phyloP scores from a whole-genome alignment of 805 yeast genomes.

The Lachancea kluyveri region DNA sequence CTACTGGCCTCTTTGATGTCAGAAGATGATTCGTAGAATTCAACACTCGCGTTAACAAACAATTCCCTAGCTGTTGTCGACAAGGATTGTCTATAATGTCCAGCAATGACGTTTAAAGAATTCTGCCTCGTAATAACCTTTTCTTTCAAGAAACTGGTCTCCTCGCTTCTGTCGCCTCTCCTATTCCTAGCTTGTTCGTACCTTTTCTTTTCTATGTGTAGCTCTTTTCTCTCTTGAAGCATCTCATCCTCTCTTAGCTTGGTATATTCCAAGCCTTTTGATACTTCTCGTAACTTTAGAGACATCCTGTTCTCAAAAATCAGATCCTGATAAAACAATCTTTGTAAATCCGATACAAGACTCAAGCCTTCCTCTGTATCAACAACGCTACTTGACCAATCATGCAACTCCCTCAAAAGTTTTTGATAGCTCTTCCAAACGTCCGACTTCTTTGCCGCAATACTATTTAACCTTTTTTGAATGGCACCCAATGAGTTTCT shows the following conservation, averaged over 20 bases:
- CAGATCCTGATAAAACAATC: slow-evolving; percentile 19
- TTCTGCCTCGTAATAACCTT: slow-evolving; percentile 16
- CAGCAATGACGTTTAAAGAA: slow-evolving; percentile 14
- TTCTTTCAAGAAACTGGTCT: slow-evolving; percentile 19
- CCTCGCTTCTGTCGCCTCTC: slow-evolving; percentile 21
- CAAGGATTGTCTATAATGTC: slow-evolving; percentile 20
- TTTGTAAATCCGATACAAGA: slow-evolving; percentile 18
- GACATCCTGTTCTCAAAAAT: slow-evolving; percentile 19
- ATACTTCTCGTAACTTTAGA: slow-evolving; percentile 12
- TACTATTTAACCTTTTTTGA: slow-evolving; percentile 13
- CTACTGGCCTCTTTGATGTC: slow-evolving; percentile 22
- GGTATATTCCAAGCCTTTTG: slow-evolving; percentile 19
- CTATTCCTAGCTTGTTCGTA: slow-evolving; percentile 15
- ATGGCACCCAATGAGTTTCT: slow-evolving; percentile 12
- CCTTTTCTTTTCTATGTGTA: slow-evolving; percentile 15
- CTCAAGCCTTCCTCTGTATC: slow-evolving; percentile 9
- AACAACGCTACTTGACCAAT: slow-evolving; percentile 17
- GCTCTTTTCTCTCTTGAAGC: slow-evolving; percentile 15
- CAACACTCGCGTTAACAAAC: slow-evolving; percentile 21
- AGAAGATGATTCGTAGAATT: slow-evolving; percentile 18
- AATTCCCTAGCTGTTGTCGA: slow-evolving; percentile 20
- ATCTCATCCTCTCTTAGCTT: slow-evolving; percentile 22
- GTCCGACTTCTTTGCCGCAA: slow-evolving; percentile 16
- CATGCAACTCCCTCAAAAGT: slow-evolving; percentile 14
- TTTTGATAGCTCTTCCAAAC: slow-evolving; percentile 16